Evolutionary conservation across 1,284 basidiomycete genomes (phyloP).

Genomic region (Cystobasidium pallidum): DNA sequence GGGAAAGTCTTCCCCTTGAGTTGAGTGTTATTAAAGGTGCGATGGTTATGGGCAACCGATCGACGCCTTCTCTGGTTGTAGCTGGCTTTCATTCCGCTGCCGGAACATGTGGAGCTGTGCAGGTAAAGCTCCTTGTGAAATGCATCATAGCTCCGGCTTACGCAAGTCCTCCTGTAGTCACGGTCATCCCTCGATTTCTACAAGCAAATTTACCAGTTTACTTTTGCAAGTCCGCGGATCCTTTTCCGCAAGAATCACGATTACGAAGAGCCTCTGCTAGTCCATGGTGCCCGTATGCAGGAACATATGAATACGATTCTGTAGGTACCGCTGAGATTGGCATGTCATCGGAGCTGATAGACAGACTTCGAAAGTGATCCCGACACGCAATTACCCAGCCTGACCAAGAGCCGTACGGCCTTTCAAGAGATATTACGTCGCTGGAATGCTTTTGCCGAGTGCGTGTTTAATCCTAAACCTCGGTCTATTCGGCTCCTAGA

Average conservation of each 20-base stretch:
- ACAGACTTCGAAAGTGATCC: background rate
- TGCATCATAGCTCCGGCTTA: background rate
- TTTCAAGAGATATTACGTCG: conserved; percentile 61
- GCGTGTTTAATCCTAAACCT: background rate
- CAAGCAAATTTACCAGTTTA: conserved; percentile 74
- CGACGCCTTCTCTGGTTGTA: conserved; percentile 77
- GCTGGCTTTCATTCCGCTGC: conserved; percentile 72
- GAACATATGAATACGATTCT: background rate
- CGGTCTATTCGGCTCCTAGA: background rate
- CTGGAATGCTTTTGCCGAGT: conserved; percentile 62
- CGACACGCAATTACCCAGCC: background rate
- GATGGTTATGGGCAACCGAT: conserved; percentile 78
- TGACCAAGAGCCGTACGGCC: background rate
- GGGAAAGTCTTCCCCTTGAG: conserved; percentile 78
- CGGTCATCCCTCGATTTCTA: conserved; percentile 76
- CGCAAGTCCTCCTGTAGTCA: conserved; percentile 61
- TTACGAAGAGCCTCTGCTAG: conserved; percentile 61
- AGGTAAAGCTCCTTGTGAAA: conserved; percentile 60
- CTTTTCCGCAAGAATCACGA: conserved; percentile 75
- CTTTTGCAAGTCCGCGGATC: conserved; percentile 68
- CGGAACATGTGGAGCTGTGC: conserved; percentile 76
- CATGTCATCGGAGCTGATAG: background rate
- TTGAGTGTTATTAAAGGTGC: conserved; percentile 73
- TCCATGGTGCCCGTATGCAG: conserved; percentile 36
- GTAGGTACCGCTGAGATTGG: background rate